Evolutionary conservation across 345 rosid species (phyloP), one percentile per base, ranked within the genome.

Genomic region (Sisymbrium irio): DNA sequence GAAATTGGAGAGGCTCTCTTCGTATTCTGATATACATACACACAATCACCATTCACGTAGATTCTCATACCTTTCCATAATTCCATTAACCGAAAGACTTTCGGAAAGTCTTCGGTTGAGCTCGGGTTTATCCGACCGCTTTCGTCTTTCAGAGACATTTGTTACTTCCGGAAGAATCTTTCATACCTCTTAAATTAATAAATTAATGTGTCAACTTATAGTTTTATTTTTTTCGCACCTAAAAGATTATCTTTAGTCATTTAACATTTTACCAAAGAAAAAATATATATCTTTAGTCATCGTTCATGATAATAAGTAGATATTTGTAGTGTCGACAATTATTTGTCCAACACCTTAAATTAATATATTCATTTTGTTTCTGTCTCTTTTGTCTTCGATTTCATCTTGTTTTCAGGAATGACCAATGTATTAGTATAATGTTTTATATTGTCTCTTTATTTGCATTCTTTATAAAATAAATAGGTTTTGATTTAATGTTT

Each of bases 381-480:
- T 19, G 35, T 50, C 62, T 59, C 35, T 47, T 8, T 19, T 49
- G 54, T 67, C 73, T 67, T 59, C 9, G 15, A 19, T 67, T 50
- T 59, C 55, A 39, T 60, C 78, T 67, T 50, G 55, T 9, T 67
- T 50, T 41, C 55, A 37, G 72, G 66, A 46, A 57, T 46, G 66
- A 57, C 44, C 37, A 65, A 55, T 13, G 22, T 32, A n/a, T n/a
- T n/a, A n/a, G n/a, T 41, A 9, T 17, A 13, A 27, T 46, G 39
- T 36, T 36, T 45, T 66, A 0, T 7, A 7, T 56, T 37, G n/a
- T 4, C 1, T 4, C 36, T 28, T n/a, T n/a, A n/a, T n/a, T n/a
- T 46, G 53, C 53, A 18, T 39, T 30, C 44, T 44, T 44, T 15
- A 56, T 65, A 10, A 22, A n/a, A 22, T 25, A 36, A 41, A 13